Conservation (phyloP, 257 asterid genomes). For the Cordia subcordata region DNA sequence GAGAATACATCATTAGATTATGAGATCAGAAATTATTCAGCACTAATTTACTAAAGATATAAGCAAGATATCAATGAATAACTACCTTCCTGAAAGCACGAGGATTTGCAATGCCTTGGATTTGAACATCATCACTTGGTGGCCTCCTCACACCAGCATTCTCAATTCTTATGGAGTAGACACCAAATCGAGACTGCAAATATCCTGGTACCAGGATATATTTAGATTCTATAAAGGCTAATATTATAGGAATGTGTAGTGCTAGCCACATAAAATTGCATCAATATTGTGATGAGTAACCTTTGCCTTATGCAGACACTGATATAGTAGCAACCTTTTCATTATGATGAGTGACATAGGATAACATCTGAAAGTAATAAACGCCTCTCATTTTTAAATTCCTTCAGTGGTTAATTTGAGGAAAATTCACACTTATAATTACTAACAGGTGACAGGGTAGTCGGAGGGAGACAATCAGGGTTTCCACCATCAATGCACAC, state of each 20-base stretch:
- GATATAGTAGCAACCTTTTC: too few relatives aligned
- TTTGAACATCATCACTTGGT: conserved; percentile 64
- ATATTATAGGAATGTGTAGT: not conserved
- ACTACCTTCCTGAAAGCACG: conserved; percentile 64
- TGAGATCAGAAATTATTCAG: not conserved
- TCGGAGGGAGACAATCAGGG: too few relatives aligned
- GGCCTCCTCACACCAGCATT: conserved; percentile 72
- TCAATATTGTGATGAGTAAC: too few relatives aligned
- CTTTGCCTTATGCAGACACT: too few relatives aligned
- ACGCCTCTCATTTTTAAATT: too few relatives aligned
- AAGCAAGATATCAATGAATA: conserved; percentile 3
- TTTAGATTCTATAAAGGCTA: not conserved
- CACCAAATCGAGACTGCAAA: conserved; percentile 57
- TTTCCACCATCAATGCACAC: too few relatives aligned
- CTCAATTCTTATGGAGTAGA: conserved; percentile 66
- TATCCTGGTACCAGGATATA: conserved; percentile 42
- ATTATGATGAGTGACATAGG: too few relatives aligned
- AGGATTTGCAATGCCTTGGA: conserved; percentile 65
- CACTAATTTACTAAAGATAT: not conserved
- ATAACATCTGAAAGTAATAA: too few relatives aligned
- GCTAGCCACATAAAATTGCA: too few relatives aligned
- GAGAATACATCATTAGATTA: conserved; percentile 10
- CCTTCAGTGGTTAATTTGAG: too few relatives aligned
- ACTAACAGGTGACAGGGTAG: too few relatives aligned
- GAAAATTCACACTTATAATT: too few relatives aligned